Percentiles rank a stretch among this genome's conserved stretches.
Evolutionary conservation across 1,284 basidiomycete genomes (phyloP).

Genomic region (Tylopilus sp.): DNA sequence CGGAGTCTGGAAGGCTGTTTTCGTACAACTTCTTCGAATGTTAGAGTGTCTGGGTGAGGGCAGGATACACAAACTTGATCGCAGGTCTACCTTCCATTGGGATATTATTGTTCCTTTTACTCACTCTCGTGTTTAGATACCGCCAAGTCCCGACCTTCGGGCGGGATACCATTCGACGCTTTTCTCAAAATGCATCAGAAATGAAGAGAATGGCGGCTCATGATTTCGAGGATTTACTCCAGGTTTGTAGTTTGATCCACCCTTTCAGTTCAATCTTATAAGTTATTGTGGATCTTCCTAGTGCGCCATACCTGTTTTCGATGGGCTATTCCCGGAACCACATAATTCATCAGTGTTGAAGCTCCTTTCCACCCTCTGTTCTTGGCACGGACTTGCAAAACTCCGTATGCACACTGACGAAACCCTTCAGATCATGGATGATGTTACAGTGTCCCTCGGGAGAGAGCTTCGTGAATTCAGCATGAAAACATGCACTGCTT

Average conservation of each 20-base stretch:
- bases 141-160: conserved; percentile 17
- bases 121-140: conserved; percentile 1
- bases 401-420: too few relatives aligned
- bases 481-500: neutral
- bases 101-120: too few relatives aligned
- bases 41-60: neutral
- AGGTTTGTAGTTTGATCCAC: conserved; percentile 8
- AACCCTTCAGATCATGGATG: too few relatives aligned
- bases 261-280: conserved; percentile 24
- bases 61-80: neutral
- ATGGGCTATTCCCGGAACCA: conserved; percentile 16
- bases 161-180: conserved; percentile 9
- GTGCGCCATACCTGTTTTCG: conserved; percentile 9
- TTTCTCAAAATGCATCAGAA: conserved; percentile 36
- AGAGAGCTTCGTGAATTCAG: neutral
- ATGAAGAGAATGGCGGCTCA: conserved; percentile 43
- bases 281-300: too few relatives aligned
- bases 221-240: conserved; percentile 42
- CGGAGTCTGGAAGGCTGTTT: conserved; percentile 15
- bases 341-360: neutral
- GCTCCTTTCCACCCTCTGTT: conserved; percentile 18
- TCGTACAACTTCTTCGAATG: conserved; percentile 31
- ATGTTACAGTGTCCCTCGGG: neutral
- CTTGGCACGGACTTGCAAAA: too few relatives aligned
- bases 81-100: neutral